Conservation (phyloP, 2,329 filamentous ascomycete species). For the Aspergillus bombycis region DNA sequence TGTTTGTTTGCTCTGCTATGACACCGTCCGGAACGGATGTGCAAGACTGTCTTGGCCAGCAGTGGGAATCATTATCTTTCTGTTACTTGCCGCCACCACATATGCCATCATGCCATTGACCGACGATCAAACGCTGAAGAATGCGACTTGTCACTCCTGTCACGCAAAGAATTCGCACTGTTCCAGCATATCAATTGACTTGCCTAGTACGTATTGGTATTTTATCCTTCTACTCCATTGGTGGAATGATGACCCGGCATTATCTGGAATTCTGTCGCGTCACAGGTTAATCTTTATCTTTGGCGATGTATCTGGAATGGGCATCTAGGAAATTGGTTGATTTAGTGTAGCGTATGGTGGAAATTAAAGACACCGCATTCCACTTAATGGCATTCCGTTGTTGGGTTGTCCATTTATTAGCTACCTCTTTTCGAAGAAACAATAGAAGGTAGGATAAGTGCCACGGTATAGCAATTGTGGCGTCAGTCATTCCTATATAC, state of each 20-base stretch:
- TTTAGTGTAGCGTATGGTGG: neutral
- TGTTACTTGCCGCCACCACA: neutral
- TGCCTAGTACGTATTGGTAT: neutral
- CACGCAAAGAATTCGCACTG: conserved; percentile 4
- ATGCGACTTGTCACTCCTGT: neutral
- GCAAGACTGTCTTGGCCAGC: neutral
- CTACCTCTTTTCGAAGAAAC: neutral
- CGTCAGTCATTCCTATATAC: neutral
- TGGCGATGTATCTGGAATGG: neutral
- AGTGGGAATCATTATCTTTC: too few relatives aligned
- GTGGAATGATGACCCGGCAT: neutral
- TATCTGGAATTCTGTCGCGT: neutral
- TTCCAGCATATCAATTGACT: neutral
- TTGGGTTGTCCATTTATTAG: neutral
- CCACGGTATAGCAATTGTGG: neutral
- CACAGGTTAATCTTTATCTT: neutral
- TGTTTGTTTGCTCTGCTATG: neutral
- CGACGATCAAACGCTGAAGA: conserved; percentile 1
- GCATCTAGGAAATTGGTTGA: neutral
- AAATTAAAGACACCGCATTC: neutral
- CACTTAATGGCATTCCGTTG: neutral
- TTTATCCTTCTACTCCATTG: neutral
- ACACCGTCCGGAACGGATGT: conserved; percentile 1
- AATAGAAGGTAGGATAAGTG: neutral
- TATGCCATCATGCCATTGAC: neutral